Conservation (phyloP, 2,329 filamentous ascomycete species). For the Clarireedia paspali region DNA sequence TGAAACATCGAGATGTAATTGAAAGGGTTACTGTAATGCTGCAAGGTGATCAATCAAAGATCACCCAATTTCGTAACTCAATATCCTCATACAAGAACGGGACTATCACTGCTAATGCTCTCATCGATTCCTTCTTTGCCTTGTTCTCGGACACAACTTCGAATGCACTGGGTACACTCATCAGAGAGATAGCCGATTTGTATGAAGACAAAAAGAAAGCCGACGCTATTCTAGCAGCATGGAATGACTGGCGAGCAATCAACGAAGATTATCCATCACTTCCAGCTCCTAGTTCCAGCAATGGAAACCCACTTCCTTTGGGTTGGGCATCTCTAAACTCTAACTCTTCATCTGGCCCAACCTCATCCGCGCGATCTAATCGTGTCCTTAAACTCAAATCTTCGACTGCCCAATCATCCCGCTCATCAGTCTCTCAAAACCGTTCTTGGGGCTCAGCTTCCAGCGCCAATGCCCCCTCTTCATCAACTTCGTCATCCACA, state of each 20-base stretch:
- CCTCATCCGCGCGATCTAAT: slow-evolving; percentile 36
- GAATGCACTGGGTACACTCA: slow-evolving; percentile 74
- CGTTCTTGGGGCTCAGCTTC: slow-evolving; percentile 46
- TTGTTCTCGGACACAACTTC: slow-evolving; percentile 74
- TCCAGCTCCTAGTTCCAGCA: slow-evolving; percentile 61
- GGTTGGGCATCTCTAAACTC: slow-evolving; percentile 26
- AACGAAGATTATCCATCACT: slow-evolving; percentile 92
- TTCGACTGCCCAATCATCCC: slow-evolving; percentile 60
- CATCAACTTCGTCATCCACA: slow-evolving; percentile 23
- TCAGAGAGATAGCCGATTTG: slow-evolving; percentile 86
- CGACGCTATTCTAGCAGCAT: slow-evolving; percentile 68
- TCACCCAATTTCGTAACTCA: slow-evolving; percentile 68
- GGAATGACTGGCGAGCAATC: slow-evolving; percentile 93
- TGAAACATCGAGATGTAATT: slow-evolving; percentile 77
- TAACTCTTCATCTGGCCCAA: slow-evolving; percentile 13
- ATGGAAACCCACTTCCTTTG: slow-evolving; percentile 26
- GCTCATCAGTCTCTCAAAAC: slow-evolving; percentile 47
- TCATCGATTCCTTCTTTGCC: slow-evolving; percentile 82
- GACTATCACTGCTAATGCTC: slow-evolving; percentile 60
- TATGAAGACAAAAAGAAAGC: slow-evolving; percentile 78
- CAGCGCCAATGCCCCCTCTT: slow-evolving; percentile 12
- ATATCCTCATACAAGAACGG: slow-evolving; percentile 72
- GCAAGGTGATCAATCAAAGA: slow-evolving; percentile 65
- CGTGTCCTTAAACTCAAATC: slow-evolving; percentile 60
- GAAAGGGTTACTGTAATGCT: slow-evolving; percentile 79